A percentile compares a stretch with the other conserved stretches of the same genome.
phyloP scores from a whole-genome alignment of 2,329 filamentous ascomycete genomes.

The Cladosporium sphaerospermum region DNA sequence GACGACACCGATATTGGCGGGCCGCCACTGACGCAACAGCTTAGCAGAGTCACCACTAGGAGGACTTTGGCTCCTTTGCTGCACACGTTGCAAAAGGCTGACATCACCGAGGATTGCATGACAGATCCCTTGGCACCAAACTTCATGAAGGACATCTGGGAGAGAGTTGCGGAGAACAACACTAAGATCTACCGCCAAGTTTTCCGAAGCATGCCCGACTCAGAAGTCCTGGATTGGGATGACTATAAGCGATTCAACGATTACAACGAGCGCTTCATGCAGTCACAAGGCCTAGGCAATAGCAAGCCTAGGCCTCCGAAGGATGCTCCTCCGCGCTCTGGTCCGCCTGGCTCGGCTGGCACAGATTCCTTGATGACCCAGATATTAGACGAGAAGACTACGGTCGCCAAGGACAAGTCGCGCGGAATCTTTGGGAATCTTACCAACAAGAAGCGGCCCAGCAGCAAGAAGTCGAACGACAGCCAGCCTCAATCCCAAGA shows the following conservation, averaged over 20 bases:
- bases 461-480: slow-evolving; percentile 23
- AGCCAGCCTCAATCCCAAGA: slow-evolving; percentile 16
- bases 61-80: slow-evolving; percentile 31
- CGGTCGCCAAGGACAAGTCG: slow-evolving; percentile 3
- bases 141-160: slow-evolving; percentile 88
- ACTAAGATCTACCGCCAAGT: slow-evolving; percentile 90
- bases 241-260: slow-evolving; percentile 80
- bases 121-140: slow-evolving; percentile 72
- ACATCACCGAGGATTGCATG: slow-evolving; percentile 89
- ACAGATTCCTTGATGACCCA: slow-evolving; percentile 15
- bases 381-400: slow-evolving; percentile 4
- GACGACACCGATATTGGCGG: slow-evolving; percentile 82
- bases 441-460: slow-evolving; percentile 29
- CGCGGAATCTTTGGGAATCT: slow-evolving; percentile 26
- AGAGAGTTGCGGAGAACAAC: slow-evolving; percentile 82
- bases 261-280: slow-evolving; percentile 72
- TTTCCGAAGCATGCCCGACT: slow-evolving; percentile 96
- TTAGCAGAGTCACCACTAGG: slow-evolving; percentile 42
- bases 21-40: slow-evolving; percentile 55
- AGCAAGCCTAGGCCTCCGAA: slow-evolving; percentile 46
- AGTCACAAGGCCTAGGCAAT: slow-evolving; percentile 51
- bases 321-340: slow-evolving; percentile 43
- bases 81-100: slow-evolving; percentile 64
- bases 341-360: slow-evolving; percentile 40
- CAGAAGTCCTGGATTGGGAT: slow-evolving; percentile 85